Evolutionary conservation across 176 grass and related monocot genomes (phyloP).

Genomic region (Aegilops speltoides): DNA sequence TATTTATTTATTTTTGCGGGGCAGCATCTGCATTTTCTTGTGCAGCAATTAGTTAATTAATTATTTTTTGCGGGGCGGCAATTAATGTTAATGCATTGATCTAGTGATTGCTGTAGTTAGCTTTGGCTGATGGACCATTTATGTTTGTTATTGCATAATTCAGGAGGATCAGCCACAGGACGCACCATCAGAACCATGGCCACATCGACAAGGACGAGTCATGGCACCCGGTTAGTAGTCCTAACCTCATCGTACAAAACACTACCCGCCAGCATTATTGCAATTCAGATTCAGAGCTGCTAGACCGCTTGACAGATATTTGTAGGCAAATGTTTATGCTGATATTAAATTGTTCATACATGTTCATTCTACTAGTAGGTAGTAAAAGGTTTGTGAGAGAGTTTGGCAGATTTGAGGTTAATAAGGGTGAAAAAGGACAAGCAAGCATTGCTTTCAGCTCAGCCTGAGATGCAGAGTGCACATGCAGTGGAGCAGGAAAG

Average conservation of each 20-base stretch:
- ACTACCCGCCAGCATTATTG: neutral
- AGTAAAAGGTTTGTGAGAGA: neutral
- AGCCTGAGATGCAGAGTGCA: constrained; percentile 27
- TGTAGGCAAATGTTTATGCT: neutral
- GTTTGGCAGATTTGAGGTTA: constrained; percentile 8
- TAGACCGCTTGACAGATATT: neutral
- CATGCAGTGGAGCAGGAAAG: neutral
- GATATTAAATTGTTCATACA: neutral
- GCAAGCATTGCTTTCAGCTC: constrained; percentile 6
- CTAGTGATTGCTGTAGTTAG: neutral
- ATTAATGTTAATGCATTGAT: neutral
- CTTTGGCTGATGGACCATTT: neutral
- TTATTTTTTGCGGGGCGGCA: no score
- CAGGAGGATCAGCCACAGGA: constrained; percentile 98
- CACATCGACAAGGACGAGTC: constrained; percentile 86
- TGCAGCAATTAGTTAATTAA: no score
- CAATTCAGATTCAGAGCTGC: neutral
- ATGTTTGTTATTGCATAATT: constrained; percentile 1
- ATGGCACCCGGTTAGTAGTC: constrained; percentile 75
- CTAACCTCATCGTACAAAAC: neutral
- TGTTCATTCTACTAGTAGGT: neutral
- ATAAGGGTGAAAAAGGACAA: neutral
- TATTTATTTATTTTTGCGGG: no score
- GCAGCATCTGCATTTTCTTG: no score
- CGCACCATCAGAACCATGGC: constrained; percentile 89